Evolutionary conservation across 768 basidiomycete species (phyloP), one percentile per base, ranked within the genome.

Genomic region (Boletus eberwhitei): DNA sequence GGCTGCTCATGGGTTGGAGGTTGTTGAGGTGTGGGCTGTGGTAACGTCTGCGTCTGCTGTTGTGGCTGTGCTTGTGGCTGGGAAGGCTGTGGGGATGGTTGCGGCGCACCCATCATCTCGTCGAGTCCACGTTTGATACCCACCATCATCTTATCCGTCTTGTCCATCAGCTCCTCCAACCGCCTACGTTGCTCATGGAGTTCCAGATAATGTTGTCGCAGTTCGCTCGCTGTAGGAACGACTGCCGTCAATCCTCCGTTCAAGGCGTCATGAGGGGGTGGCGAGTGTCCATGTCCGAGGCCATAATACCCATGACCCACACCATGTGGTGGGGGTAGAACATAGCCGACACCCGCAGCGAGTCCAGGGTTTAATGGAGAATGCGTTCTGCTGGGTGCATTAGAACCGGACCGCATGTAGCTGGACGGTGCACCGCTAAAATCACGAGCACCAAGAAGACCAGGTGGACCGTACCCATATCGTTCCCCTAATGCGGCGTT

Each of bases 51-150:
- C 3, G 52, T 32, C 32, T 59, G 67, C 16, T 60, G 66, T 14
- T 62, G 65, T 12, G 64, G 58, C 59, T 67, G 69, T 62, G 55
- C 43, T 36, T 50, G 64, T 12, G 57, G 44, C 22, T 53, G 65
- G 19, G 66, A 54, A 0, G 57, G 52, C 63, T 62, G 64, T 5
- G 62, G 53, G 39, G 67, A 46, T 31, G 61, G 64, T 43, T 61
- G 72, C 47, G 68, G 59, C 36, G 58, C 59, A 41, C 60, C 78
- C 60, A 81, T 75, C 81, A 89, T 84, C 66, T 92, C 89, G 51
- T 91, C 90, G 61, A 93, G 74, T 22, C 84, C 87, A 60, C 84
- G 79, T 75, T 84, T 84, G 66, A 93, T 74, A 22, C 84, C 83
- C 36, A 73, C 77, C 78, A 93, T 83, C 73, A 93, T 70, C 67